A percentile compares a stretch with the other conserved stretches of the same genome.
Conservation (phyloP, 2,329 filamentous ascomycete species). For the Sporothrix mexicana region DNA sequence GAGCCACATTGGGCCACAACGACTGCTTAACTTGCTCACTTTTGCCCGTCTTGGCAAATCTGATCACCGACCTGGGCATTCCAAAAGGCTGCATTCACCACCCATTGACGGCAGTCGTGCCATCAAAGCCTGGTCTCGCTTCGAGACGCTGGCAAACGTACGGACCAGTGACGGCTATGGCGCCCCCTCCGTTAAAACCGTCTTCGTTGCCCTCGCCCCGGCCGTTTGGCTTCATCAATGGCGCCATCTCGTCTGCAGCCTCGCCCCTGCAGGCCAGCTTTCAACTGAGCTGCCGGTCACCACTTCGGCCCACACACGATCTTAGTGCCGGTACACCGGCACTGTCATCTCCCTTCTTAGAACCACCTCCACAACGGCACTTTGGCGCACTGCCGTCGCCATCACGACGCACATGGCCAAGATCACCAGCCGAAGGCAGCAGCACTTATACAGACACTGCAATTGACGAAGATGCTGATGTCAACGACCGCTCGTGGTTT, state of each 20-base stretch:
- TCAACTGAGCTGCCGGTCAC: constrained; percentile 45
- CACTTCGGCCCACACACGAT: constrained; percentile 40
- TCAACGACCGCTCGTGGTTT: constrained; percentile 37
- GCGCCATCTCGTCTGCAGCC: constrained; percentile 42
- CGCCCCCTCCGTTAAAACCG: constrained; percentile 14
- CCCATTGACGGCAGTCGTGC: neutral
- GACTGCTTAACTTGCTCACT: neutral
- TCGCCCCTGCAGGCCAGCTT: constrained; percentile 43
- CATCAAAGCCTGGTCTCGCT: neutral
- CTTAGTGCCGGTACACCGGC: neutral
- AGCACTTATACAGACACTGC: constrained; percentile 1
- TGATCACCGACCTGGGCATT: neutral
- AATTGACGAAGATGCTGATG: constrained; percentile 35
- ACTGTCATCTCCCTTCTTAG: constrained; percentile 37
- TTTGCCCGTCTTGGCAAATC: constrained; percentile 1
- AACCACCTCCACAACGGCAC: constrained; percentile 37
- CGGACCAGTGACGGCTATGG: constrained; percentile 4
- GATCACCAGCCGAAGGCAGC: constrained; percentile 26
- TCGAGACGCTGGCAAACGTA: neutral
- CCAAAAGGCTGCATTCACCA: neutral
- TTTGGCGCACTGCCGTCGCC: constrained; percentile 34
- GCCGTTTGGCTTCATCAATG: constrained; percentile 36
- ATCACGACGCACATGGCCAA: constrained; percentile 20
- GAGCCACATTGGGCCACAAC: constrained; percentile 1
- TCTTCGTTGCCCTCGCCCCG: constrained; percentile 19